A percentile compares a stretch with the other conserved stretches of the same genome.
These are phyloP conservation scores for Monilinia polystroma DNA, from an alignment of 2,329 filamentous ascomycete species.

Conservation along the genomic window DNA sequence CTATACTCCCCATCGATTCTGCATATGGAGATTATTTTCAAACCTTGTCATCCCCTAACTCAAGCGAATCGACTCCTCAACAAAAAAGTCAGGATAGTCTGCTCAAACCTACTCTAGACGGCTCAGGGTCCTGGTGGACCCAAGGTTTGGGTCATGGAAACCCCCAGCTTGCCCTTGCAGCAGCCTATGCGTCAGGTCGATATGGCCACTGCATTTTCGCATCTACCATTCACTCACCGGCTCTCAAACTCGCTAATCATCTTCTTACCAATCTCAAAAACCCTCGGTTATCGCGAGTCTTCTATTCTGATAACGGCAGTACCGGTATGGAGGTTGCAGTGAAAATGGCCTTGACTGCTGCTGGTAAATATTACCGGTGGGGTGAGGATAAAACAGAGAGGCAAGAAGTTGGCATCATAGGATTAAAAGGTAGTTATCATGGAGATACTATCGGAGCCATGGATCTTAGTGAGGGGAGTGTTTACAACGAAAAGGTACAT, in stretches of 20 bases:
- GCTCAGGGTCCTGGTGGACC: conserved; percentile 89
- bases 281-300: conserved; percentile 66
- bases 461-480: conserved; percentile 77
- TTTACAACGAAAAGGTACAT: conserved; percentile 79
- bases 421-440: conserved; percentile 78
- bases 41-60: conserved; percentile 42
- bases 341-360: conserved; percentile 78
- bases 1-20: conserved; percentile 75
- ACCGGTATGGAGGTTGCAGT: conserved; percentile 81
- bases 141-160: conserved; percentile 83
- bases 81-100: conserved; percentile 39
- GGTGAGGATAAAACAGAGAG: conserved; percentile 43
- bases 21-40: conserved; percentile 79
- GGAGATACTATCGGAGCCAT: conserved; percentile 87
- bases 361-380: conserved; percentile 65
- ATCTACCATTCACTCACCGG: conserved; percentile 75
- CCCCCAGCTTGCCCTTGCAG: conserved; percentile 66
- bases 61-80: background rate
- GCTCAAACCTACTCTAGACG: conserved; percentile 71
- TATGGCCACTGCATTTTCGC: conserved; percentile 92
- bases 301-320: conserved; percentile 82
- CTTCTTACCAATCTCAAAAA: conserved; percentile 62
- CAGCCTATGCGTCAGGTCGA: conserved; percentile 76
- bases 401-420: conserved; percentile 64
- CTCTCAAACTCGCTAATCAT: conserved; percentile 64